A percentile compares a stretch with the other conserved stretches of the same genome.
Evolutionary conservation across 192 early-diverging fungal genomes (phyloP).

Genomic region (Mortierella hygrophila): DNA sequence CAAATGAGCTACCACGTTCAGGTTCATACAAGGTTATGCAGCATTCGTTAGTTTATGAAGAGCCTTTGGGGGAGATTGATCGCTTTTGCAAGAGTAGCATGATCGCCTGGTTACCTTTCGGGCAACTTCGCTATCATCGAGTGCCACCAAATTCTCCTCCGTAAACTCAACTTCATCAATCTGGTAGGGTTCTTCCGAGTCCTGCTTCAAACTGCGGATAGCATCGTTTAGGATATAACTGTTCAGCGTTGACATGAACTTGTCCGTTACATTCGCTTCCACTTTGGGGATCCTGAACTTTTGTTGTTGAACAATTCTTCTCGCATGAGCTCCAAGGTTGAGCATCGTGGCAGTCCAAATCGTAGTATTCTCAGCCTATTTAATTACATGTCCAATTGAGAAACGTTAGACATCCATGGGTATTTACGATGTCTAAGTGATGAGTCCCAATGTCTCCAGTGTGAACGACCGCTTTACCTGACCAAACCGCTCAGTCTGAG

Average conservation of each 20-base stretch:
- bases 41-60: neutral
- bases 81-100: neutral
- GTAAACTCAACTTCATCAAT: constrained; percentile 47
- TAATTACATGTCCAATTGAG: neutral
- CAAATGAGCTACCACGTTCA: constrained; percentile 37
- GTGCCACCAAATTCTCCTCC: constrained; percentile 29
- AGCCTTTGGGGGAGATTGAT: neutral
- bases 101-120: constrained; percentile 47
- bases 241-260: constrained; percentile 58
- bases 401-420: neutral
- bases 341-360: constrained; percentile 65
- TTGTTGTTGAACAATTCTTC: constrained; percentile 56
- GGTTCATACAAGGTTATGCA: neutral
- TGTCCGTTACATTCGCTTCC: constrained; percentile 56
- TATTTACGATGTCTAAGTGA: neutral
- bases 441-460: neutral
- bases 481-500: constrained; percentile 17
- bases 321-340: constrained; percentile 66
- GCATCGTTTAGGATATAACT: constrained; percentile 54
- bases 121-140: constrained; percentile 60
- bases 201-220: constrained; percentile 28
- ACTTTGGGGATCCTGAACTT: constrained; percentile 64
- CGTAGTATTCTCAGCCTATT: constrained; percentile 37
- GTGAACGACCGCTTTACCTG: neutral
- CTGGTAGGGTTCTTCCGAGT: constrained; percentile 37